Percentiles rank a stretch among this genome's conserved stretches.
These are phyloP conservation scores for Nemania sp. DNA, from an alignment of 2,329 filamentous ascomycete species.

Conservation along the genomic window DNA sequence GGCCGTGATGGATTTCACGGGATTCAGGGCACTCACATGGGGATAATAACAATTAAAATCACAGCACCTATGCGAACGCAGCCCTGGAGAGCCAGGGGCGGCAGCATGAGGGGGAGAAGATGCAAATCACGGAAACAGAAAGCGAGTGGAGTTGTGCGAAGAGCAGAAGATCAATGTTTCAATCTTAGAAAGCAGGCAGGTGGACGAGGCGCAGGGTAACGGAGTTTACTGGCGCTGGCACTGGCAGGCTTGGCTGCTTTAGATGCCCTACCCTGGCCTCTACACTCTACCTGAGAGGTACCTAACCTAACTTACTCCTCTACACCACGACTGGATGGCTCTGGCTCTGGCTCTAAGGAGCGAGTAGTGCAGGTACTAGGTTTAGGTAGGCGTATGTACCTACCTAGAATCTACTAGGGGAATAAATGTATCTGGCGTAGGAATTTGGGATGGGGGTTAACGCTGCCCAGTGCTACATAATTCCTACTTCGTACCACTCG, in stretches of 20 bases:
- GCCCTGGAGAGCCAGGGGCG: conserved; percentile 54
- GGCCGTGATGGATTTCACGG: not conserved
- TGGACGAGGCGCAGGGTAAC: conserved; percentile 35
- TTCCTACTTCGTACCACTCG: too few relatives aligned
- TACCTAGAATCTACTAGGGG: not conserved
- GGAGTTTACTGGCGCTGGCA: conserved; percentile 22
- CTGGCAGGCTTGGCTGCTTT: conserved; percentile 10
- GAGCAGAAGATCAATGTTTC: conserved; percentile 43
- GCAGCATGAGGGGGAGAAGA: conserved; percentile 42
- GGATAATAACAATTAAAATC: conserved; percentile 42
- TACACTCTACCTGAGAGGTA: not conserved
- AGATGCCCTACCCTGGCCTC: conserved; percentile 7
- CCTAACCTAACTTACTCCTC: too few relatives aligned
- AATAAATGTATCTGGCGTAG: not conserved
- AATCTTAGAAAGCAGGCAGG: conserved; percentile 29
- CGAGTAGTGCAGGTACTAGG: too few relatives aligned
- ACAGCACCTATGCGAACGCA: conserved; percentile 46
- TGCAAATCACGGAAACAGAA: conserved; percentile 44
- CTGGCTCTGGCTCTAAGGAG: too few relatives aligned
- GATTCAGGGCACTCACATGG: conserved; percentile 25
- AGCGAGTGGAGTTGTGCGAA: conserved; percentile 51
- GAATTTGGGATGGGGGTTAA: too few relatives aligned
- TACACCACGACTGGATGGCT: too few relatives aligned
- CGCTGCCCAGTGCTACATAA: too few relatives aligned
- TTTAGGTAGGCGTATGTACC: not conserved